Evolutionary conservation across 179 eudicot genomes (phyloP).

Genomic region (Spergularia azorica): DNA sequence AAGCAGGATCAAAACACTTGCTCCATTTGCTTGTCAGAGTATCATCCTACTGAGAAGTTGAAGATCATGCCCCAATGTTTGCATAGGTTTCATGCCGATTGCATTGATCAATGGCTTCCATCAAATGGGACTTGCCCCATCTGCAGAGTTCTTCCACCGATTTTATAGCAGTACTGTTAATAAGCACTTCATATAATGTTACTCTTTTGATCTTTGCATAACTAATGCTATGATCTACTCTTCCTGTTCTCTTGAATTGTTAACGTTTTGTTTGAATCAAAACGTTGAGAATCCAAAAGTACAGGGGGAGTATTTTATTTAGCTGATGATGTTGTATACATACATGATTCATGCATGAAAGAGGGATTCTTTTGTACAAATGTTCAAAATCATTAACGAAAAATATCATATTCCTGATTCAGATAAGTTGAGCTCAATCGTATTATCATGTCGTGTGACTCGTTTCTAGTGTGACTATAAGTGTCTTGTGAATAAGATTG

Average conservation of each 20-base stretch:
- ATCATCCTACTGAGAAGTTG: constrained; percentile 27
- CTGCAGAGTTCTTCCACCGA: constrained; percentile 28
- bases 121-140: constrained; percentile 36
- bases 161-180: background rate
- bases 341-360: background rate
- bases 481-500: no score
- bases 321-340: background rate
- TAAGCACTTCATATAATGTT: background rate
- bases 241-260: no score
- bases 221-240: background rate
- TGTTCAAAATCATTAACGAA: background rate
- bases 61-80: constrained; percentile 34
- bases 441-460: background rate
- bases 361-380: background rate
- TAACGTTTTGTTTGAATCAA: background rate
- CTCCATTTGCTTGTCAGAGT: constrained; percentile 31
- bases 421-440: background rate
- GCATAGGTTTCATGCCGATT: constrained; percentile 33
- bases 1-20: constrained; percentile 31
- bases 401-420: background rate
- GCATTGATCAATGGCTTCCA: constrained; percentile 38
- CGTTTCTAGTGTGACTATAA: no score
- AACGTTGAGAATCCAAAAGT: background rate
- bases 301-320: background rate
- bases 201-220: background rate